Evolutionary conservation across 805 yeast species (phyloP).

Genomic region (Dipodascopsis uninucleata): DNA sequence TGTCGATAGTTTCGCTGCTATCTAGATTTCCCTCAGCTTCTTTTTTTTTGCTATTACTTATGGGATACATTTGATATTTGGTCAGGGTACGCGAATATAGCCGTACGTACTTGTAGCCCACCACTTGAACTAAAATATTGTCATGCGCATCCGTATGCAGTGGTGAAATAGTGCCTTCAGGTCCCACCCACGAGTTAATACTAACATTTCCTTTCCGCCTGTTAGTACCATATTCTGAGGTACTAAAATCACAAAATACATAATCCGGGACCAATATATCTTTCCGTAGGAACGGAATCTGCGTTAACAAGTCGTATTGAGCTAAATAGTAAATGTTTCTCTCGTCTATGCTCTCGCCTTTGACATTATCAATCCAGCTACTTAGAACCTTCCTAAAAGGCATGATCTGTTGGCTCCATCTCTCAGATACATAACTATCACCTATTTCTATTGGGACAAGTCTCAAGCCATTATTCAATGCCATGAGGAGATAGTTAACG

Average conservation of each 20-base stretch:
- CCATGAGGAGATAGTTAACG: slow-evolving; percentile 21
- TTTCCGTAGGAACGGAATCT: slow-evolving; percentile 20
- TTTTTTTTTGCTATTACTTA: not conserved
- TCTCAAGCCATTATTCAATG: slow-evolving; percentile 23
- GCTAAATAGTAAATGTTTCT: slow-evolving; percentile 25
- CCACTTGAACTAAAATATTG: slow-evolving; percentile 30
- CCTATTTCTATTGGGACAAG: slow-evolving; percentile 33
- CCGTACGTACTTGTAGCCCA: slow-evolving; percentile 32
- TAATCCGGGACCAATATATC: slow-evolving; percentile 30
- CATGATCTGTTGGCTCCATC: slow-evolving; percentile 29
- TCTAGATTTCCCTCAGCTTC: not conserved
- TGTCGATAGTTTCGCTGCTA: slow-evolving; percentile 5
- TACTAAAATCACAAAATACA: slow-evolving; percentile 8
- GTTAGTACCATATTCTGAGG: not conserved
- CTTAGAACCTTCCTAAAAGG: slow-evolving; percentile 23
- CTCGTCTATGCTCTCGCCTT: not conserved
- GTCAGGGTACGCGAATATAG: slow-evolving; percentile 19
- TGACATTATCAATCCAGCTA: slow-evolving; percentile 11
- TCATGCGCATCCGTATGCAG: slow-evolving; percentile 30
- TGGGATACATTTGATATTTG: slow-evolving; percentile 21
- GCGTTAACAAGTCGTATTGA: slow-evolving; percentile 29
- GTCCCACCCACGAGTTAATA: slow-evolving; percentile 32
- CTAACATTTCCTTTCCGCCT: not conserved
- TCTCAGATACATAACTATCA: slow-evolving; percentile 19
- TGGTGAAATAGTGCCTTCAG: slow-evolving; percentile 31